Base-by-base conservation (phyloP, 2,329 filamentous ascomycete genomes). In the Cadophora sp. region DNA sequence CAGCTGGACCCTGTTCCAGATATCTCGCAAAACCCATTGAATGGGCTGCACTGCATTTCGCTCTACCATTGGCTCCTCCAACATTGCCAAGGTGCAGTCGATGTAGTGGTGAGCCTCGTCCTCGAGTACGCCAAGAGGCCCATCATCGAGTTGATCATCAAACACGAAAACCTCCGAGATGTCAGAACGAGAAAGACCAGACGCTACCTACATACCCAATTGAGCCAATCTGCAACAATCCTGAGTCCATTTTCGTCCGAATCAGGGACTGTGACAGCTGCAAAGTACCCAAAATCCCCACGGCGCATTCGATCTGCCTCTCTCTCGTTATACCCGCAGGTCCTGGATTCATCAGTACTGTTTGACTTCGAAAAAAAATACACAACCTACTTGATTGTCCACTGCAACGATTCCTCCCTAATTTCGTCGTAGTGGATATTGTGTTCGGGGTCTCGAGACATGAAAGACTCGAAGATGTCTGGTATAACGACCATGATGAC, bases 121-220 rank as follows among this genome's bases (percentile, higher is more conserved):
- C n/a, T 39, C 27, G 13, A 43, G 20, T 24, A 30, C 18, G 6
- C 58, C 58, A 4, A 60, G 24, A n/a, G 41, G 39, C 3, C 39
- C 43, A 33, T 60, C 58, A n/a, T 60, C 58, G n/a, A 60, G 41
- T 48, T 60, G 58, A 60, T 60, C 58, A 16, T 60, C 58, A 14
- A 60, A 60, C 5, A 60, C 58, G 27, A 47, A 60, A 24, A 60
- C 51, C 51, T 55, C 11, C 4, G 4, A 33, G 22, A 6, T 20
- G 5, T 36, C 18, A 39, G 14, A 36, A 33, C 11, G 14, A 36
- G 51, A 33, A 11, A 20, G 6, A 8, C 13, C 47, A 50, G 20
- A 24, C 20, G 11, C 27, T 22, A 22, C 13, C n/a, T 20, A 16
- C 51, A 11, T 55, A 55, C 58, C 58, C 58, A 60, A 9, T 43